Evolutionary conservation across 2,329 filamentous ascomycete genomes (phyloP), one percentile per base, ranked within the genome.

Genomic region (Sporothrix schenckii): DNA sequence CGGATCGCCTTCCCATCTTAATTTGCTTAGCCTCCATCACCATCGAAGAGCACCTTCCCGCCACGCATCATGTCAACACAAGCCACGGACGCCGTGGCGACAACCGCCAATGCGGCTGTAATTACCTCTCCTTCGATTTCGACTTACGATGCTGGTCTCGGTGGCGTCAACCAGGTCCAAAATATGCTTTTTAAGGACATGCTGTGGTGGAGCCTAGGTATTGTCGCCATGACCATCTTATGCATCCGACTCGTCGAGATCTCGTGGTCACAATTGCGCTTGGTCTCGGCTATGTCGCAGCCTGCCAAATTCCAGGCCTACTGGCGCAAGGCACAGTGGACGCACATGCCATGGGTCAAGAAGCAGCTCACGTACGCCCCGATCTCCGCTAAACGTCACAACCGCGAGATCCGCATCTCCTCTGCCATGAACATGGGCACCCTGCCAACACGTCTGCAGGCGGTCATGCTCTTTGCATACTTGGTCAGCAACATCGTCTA

Each of bases 351-450:
- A 14, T 80, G 80, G 71, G 74, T 90, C 74, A 91, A 91, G 81
- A 88, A 85, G 77, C 80, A 89, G 73, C 75, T 91, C 70, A 81
- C 86, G 61, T 88, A 91, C 74, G 88, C 89, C 1, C 89, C 89
- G 2, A 79, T 91, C 30, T 85, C 85, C 80, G 85, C 81, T 16
- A 90, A 90, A 76, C 85, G 89, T 61, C 89, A 91, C 79, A 91
- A 90, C 76, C 78, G 82, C 65, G 83, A 85, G 74, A 79, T 85
- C 60, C 77, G 77, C 27, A 75, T 85, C 44, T 83, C 81, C 4
- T 77, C 80, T 30, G 82, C 80, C 47, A 69, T 83, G 77, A 79
- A 82, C 78, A 81, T 87, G 71, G 86, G 89, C 73, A 90, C 88
- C 0, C 80, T 91, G 19, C 89, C 89, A 0, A 90, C 89, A 1